phyloP scores from a whole-genome alignment of 352 stramenopile species.

The Nothophytophthora sp. region DNA sequence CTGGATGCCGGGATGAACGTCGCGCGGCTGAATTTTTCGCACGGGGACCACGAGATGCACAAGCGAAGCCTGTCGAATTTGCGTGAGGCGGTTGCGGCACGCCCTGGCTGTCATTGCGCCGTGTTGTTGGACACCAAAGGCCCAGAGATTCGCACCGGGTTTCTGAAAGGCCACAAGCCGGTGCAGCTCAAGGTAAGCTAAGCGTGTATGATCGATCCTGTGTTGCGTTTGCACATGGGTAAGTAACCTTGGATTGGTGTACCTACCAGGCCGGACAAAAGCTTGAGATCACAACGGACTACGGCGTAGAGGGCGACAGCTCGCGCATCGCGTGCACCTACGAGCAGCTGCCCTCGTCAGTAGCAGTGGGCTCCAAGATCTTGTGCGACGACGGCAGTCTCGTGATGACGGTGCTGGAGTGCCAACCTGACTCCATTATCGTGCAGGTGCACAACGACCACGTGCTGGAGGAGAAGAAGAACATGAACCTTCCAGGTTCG shows the following conservation, averaged over 20 bases:
- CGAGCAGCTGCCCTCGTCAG: constrained; percentile 87
- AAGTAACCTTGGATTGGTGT: too few relatives aligned
- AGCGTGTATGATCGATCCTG: constrained; percentile 2
- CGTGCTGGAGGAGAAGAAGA: constrained; percentile 93
- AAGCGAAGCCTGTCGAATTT: constrained; percentile 68
- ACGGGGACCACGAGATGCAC: constrained; percentile 94
- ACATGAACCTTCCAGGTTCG: constrained; percentile 96
- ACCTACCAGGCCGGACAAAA: constrained; percentile 74
- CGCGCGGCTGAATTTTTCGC: constrained; percentile 99
- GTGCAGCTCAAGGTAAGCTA: constrained; percentile 75
- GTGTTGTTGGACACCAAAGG: constrained; percentile 97
- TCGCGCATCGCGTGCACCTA: constrained; percentile 95
- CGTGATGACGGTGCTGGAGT: constrained; percentile 89
- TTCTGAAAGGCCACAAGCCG: constrained; percentile 59
- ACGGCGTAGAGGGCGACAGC: constrained; percentile 78
- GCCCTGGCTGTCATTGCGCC: constrained; percentile 80
- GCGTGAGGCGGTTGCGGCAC: constrained; percentile 55
- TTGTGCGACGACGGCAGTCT: constrained; percentile 95
- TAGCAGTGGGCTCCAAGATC: constrained; percentile 91
- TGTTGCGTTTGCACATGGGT: too few relatives aligned
- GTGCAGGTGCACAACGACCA: constrained; percentile 80
- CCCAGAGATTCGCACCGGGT: constrained; percentile 96
- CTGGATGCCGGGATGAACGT: constrained; percentile 95
- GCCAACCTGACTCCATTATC: constrained; percentile 81
- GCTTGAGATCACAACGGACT: constrained; percentile 70